These are phyloP conservation scores for Brassica balearica DNA, from an alignment of 441 rosid genomes.

Conservation along the genomic window DNA sequence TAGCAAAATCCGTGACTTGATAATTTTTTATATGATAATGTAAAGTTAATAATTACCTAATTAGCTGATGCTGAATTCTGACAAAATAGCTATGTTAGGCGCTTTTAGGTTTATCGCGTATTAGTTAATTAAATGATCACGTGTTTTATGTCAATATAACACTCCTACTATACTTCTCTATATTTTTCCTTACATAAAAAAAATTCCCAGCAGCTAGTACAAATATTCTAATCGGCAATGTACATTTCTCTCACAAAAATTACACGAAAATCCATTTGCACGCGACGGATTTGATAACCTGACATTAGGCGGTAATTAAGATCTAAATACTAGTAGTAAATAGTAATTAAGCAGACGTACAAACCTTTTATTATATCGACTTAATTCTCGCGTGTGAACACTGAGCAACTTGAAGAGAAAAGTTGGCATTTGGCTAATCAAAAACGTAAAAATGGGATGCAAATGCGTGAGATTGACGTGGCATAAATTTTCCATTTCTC, in stretches of 20 bases:
- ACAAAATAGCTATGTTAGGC: too few relatives aligned
- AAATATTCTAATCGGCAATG: not conserved
- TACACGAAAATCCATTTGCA: not conserved
- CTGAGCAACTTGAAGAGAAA: conserved; percentile 44
- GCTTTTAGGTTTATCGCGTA: too few relatives aligned
- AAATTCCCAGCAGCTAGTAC: not conserved
- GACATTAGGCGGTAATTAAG: not conserved
- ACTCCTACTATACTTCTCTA: too few relatives aligned
- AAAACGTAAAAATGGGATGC: conserved; percentile 26
- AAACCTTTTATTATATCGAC: too few relatives aligned
- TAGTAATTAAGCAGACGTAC: too few relatives aligned
- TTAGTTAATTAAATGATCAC: too few relatives aligned
- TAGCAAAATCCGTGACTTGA: too few relatives aligned
- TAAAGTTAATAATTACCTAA: too few relatives aligned
- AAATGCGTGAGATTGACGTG: conserved; percentile 45
- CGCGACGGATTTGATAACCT: not conserved
- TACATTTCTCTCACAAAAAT: not conserved
- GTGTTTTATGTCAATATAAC: too few relatives aligned
- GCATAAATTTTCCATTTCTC: conserved; percentile 37
- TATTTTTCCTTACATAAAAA: too few relatives aligned
- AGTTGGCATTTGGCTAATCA: conserved; percentile 44
- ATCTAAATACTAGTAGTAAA: not conserved
- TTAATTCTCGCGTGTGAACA: conserved; percentile 44
- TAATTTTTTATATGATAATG: too few relatives aligned
- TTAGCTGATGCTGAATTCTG: too few relatives aligned